Percentiles rank a stretch among this genome's conserved stretches.
Evolutionary conservation across 768 basidiomycete species (phyloP).

Genomic region (Podaxis sp.): DNA sequence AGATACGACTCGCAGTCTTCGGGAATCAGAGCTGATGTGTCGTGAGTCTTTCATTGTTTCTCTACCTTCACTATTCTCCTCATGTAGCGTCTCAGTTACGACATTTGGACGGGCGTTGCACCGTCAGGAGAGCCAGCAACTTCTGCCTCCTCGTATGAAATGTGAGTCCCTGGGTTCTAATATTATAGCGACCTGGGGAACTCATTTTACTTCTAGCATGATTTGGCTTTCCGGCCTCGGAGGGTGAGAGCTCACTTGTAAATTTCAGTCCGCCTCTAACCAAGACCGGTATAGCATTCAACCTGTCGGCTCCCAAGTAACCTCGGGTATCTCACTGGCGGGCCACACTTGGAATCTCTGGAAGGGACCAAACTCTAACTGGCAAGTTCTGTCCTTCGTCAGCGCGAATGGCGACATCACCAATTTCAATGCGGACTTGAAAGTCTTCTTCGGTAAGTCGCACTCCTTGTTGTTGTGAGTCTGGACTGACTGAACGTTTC

Average conservation of each 20-base stretch:
- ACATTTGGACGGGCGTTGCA: constrained; percentile 52
- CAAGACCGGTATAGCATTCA: constrained; percentile 38
- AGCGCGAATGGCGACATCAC: constrained; percentile 46
- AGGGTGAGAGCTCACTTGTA: constrained; percentile 32
- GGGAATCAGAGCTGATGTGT: constrained; percentile 53
- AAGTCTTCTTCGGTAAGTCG: constrained; percentile 52
- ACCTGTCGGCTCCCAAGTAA: constrained; percentile 51
- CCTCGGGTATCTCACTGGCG: constrained; percentile 39
- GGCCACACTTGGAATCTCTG: constrained; percentile 59
- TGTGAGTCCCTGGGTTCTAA: constrained; percentile 33
- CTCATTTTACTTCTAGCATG: constrained; percentile 37
- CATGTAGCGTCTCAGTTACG: constrained; percentile 35
- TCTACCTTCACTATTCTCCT: not conserved
- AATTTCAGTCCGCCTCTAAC: not conserved
- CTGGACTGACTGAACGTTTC: not conserved
- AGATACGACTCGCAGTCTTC: constrained; percentile 40
- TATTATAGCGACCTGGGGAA: not conserved
- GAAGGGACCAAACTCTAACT: constrained; percentile 52
- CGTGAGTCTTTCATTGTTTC: not conserved
- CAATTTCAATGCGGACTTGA: constrained; percentile 52
- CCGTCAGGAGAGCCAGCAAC: constrained; percentile 46
- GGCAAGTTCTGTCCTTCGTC: constrained; percentile 59
- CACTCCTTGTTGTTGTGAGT: not conserved
- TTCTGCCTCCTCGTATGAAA: constrained; percentile 49
- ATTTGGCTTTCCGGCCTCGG: constrained; percentile 60